Base-by-base conservation (phyloP, 2,329 filamentous ascomycete species). In the Didymellaceae sp. region DNA sequence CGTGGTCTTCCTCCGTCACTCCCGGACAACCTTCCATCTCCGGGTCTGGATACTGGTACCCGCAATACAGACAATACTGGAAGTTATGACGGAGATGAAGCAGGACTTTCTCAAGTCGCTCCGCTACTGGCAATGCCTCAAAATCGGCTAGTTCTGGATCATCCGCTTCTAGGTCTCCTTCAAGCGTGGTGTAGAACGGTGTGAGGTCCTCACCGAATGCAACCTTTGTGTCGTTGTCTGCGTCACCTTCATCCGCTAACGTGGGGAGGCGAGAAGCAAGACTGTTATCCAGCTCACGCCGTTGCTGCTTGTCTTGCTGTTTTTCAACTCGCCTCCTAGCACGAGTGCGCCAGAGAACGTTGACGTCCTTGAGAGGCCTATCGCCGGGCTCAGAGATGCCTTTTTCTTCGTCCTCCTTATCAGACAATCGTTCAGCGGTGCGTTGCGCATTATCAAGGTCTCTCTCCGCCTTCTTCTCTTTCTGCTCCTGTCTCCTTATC, bases 61-160 rank as follows among this genome's bases (percentile, higher is more conserved):
- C 97, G 75, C 94, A 99, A 89, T 92, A 99, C 70, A 97, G 96
- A 76, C 94, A 99, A 70, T 99, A 99, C 34, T 80, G 75, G 66
- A 91, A 84, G 66, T 82, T 82, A 39, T 85, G 78, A 28, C 94
- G 82, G 45, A 99, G 72, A 72, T 89, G 86, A 14, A 76, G 71
- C 8, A 96, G 81, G 11, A 95, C 72, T 60, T 78, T 84, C 7
- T 78, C 75, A 55, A 97, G 74, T 58, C 85, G 83, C 62, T 95
- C 88, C 1, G 77, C 76, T 1, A 85, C 78, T 17, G 86, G 82
- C 34, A 93, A 76, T 1, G 81, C 82, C 64, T 91, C 86, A 63
- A 96, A 97, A 48, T 84, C 86, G 21, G 92, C 86, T 49, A 97
- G 75, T 70, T 96, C 91, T 5, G 81, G 70, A 62, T 97, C 90